Evolutionary conservation across 148 eudicot species (phyloP), one percentile per base, ranked within the genome.

Genomic region (Selenicereus undatus): DNA sequence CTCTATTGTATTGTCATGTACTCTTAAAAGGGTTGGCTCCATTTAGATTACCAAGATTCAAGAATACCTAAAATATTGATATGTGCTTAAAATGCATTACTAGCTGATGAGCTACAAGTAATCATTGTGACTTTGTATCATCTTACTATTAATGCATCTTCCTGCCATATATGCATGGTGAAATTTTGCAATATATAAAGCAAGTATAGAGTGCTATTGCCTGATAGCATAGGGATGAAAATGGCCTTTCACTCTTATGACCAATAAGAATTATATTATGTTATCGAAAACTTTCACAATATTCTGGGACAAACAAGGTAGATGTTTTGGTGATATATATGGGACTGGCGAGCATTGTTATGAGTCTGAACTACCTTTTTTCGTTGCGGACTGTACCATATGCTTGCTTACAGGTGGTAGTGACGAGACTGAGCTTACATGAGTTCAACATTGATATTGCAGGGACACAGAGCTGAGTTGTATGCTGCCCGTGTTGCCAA

Each of bases 401-500:
- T 27, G 70, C 58, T 72, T 56, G 39, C 51, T 73, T 58, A 48
- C 50, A n/a, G 36, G 69, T 79, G 52, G 42, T 71, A 72, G 66
- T 42, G 39, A 3, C 54, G 8, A 54, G 24, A 21, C 18, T 78
- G 73, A 77, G 45, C 64, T 62, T 10, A 51, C 36, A 60, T 76
- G 65, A 77, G 68, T 73, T 76, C 18, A 77, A 26, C 22, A 24
- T 77, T 32, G 29, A 10, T 75, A 84, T 86, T 80, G 79, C 93
- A 96, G 99, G 99, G 99, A 78, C 99, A 96, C 86, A 87, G 99
- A 81, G 98, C 99, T 83, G 98, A 96, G 79, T 83, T 96, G 76
- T 96, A 91, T 85, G 99, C 99, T 87, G 91, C 97, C 50, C 93
- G 99, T 81, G 99, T 96, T 88, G 98, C 99, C 78, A 92, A 90